Base-by-base conservation (phyloP, 2,329 filamentous ascomycete species). In the Colletotrichum sp. region DNA sequence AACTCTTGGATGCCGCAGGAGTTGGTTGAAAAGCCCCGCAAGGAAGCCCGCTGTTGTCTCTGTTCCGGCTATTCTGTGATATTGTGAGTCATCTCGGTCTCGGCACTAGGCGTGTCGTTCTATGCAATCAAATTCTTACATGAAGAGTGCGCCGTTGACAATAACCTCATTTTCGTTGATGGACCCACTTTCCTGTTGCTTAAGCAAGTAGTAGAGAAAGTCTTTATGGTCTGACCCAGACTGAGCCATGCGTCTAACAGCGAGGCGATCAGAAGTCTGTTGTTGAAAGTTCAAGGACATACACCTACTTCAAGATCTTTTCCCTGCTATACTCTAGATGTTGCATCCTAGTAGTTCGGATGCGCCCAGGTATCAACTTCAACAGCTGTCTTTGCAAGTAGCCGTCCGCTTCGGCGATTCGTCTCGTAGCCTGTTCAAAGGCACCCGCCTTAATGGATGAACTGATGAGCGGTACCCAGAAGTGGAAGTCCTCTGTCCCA, bases 21-120 rank as follows among this genome's bases (percentile, higher is more conserved):
- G 79, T 32, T 82, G 79, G 66, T 82, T 85, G 3, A 83, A 84
- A 32, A 85, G 83, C 36, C 83, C 80, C 3, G 81, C 79, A 3
- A 86, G 77, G 81, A 76, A 73, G 15, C 71, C 71, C 8, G 64
- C 64, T 48, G 32, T 73, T 8, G 59, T 63, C 8, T 63, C 30
- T 36, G 30, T 63, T 1, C 30, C 59, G 1, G 30, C 30, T 1
- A 63, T 63, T 32, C 59, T 62, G 18, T 22, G 10, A 48, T 3
- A 3, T 22, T 48, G 16, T 60, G 0, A 60, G 57, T 3, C 57
- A 1, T n/a, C 1, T 10, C 3, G 5, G 16, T 3, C 39, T n/a
- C 39, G 1, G 2, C 0, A 44, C 39, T 44, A 2, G 18, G 39
- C 39, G 2, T 3, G 5, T 18, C 39, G n/a, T 1, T n/a, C 1